Evolutionary conservation across 352 stramenopile species (phyloP), one percentile per base, ranked within the genome.

Genomic region (Aphanomyces invadans): DNA sequence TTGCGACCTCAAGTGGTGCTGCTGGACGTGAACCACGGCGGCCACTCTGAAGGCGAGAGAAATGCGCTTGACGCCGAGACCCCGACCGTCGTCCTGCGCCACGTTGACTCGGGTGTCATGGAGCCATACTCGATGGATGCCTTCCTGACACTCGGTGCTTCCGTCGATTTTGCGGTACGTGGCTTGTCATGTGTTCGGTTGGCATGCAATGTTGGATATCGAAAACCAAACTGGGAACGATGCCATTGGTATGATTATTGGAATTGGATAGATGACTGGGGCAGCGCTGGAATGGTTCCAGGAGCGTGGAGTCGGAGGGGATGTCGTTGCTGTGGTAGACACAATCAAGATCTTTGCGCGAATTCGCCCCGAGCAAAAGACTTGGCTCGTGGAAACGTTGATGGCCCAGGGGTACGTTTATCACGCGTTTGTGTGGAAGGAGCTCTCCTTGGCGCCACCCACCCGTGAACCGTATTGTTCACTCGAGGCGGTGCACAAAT

Each of bases 21-120:
- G 65, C 46, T 85, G 11, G 67, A 72, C n/a, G 79, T 88, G 73
- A 0, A 77, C 73, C 19, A 73, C 85, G 59, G 78, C 28, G 83
- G 68, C 65, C 63, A 78, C 15, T 71, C 62, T 10, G 67, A 79
- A 0, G 78, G 83, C 28, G 57, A 63, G n/a, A n/a, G n/a, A n/a
- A n/a, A n/a, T n/a, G n/a, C n/a, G n/a, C n/a, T n/a, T 5, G 70
- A 79, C n/a, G 70, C 69, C 15, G 10, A 21, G 7, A 29, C 7
- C 7, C 19, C 7, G 7, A 42, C 7, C 7, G 49, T 57, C 5
- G 49, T 57, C 11, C 15, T 57, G 49, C 49, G 36, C 19, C 15
- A 57, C 23, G 29, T 57, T 38, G 19, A 32, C 36, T 39, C 49
- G 7, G 49, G 49, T 0, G 49, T 33, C 19, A n/a, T 32, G 21